These are phyloP conservation scores for Tulasnella sp. DNA, from an alignment of 768 basidiomycete genomes.

Conservation along the genomic window DNA sequence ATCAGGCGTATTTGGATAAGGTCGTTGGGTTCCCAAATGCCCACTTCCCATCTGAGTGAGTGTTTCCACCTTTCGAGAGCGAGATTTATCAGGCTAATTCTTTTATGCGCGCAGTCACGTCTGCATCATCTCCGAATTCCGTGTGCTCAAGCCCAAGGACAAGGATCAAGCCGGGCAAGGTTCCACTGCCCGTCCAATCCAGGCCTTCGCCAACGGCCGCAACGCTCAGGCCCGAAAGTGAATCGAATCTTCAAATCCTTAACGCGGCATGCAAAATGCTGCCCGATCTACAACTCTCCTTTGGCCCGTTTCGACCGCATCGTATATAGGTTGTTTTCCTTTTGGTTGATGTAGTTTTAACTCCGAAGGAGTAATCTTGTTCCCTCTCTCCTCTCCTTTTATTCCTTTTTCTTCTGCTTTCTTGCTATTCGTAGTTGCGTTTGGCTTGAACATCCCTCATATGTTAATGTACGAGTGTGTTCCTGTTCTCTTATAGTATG, in stretches of 20 bases:
- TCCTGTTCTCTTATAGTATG: conserved; percentile 12
- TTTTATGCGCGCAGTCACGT: conserved; percentile 54
- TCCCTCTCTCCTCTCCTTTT: conserved; percentile 20
- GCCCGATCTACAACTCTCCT: conserved; percentile 11
- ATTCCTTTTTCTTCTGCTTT: neutral
- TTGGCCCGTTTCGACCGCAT: conserved; percentile 7
- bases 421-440: conserved; percentile 8
- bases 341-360: conserved; percentile 16
- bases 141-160: conserved; percentile 46
- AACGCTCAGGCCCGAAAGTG: conserved; percentile 22
- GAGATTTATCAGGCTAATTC: conserved; percentile 22
- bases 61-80: conserved; percentile 35
- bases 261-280: conserved; percentile 2
- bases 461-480: conserved; percentile 15
- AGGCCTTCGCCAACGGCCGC: conserved; percentile 22
- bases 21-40: conserved; percentile 95
- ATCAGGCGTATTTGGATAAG: conserved; percentile 77
- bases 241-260: neutral
- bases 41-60: conserved; percentile 96
- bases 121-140: conserved; percentile 68
- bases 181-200: neutral
- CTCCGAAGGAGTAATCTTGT: conserved; percentile 5
- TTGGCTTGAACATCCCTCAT: conserved; percentile 17
- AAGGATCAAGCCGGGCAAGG: neutral
- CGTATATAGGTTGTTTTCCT: conserved; percentile 1